Evolutionary conservation across 345 rosid genomes (phyloP), one percentile per base, ranked within the genome.

Genomic region (Eutrema heterophyllum): DNA sequence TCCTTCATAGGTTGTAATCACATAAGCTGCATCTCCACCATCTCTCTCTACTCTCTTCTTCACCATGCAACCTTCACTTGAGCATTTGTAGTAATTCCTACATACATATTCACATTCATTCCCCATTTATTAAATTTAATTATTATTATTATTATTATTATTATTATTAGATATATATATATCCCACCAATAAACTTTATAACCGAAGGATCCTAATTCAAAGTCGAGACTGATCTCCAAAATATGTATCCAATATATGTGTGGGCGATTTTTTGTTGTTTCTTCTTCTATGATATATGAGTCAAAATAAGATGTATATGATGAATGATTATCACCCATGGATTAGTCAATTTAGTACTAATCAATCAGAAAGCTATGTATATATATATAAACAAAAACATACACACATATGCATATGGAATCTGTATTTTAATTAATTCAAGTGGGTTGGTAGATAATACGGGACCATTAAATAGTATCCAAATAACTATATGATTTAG

Each of bases 1-100:
- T 15, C 96, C 97, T 9, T 93, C 96, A 18, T 93, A 91, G 1
- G 90, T 88, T 5, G 98, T 93, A 13, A 93, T 86, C 40, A 93
- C 98, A 64, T 81, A 88, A 26, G 74, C 74, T 39, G 63, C 44
- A 67, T 89, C 96, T 12, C 88, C 86, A 30, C 66, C 71, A 55
- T 93, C 97, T 55, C 96, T 88, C 67, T 93, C 95, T 54, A 93
- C 86, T 70, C 91, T 84, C 79, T 93, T 91, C 89, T 91, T 91
- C 81, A 93, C 98, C 13, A 35, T 56, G 73, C 98, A 93, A 11
- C 88, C 90, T 64, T 81, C 90, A 27, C 67, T 82, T 35, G 91
- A 85, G 68, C 98, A 93, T 58, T 80, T 88, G 60, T 86, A 93
- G 67, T 93, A 93, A 67, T 93, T 91, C 86, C 96, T 93, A 78